Base-by-base conservation (phyloP, 108 stramenopile species). In the Epithemia pelagica region DNA sequence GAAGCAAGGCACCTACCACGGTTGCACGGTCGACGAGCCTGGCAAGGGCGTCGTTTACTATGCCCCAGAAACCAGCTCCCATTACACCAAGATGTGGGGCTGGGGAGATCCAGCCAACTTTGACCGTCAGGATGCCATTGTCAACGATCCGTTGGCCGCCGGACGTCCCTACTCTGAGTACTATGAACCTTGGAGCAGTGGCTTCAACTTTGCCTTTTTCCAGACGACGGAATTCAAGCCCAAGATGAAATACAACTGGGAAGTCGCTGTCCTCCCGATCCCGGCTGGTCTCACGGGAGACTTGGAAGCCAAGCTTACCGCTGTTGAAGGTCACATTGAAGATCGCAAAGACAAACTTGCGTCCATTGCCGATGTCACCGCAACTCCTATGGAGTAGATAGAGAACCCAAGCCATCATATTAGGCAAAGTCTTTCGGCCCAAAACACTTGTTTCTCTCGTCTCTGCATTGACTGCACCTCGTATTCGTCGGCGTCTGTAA, bases 151-250 rank as follows among this genome's bases (percentile, higher is more conserved):
- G 15, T 32, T 68, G 28, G 58, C 68, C 2, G 58, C 58, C 10
- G 68, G 68, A 31, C 59, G 68, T 27, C 68, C 68, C 15, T 25
- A 25, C 23, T 61, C 58, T 21, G 68, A 61, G 31, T 68, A 68
- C 59, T 68, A 68, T 30, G 68, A 68, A 33, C 68, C 68, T 15
- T 68, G 68, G 68, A 58, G 58, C 31, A 68, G 68, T 37, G 68
- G 58, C 20, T 59, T 46, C 1, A 68, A 68, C 32, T 61, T 37
- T 31, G 68, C 68, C 15, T 68, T 68, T 30, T 68, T 68, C 26
- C 28, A 68, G 25, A 32, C 30, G 25, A 28, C 59, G 28, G 29
- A 60, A 30, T 68, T 68, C 23, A 68, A 61, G 2, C 7, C 64
- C 52, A 37, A 58, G 51, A 59, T 33, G 30, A 30, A 54, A 10